Percentiles rank a stretch among this genome's conserved stretches.
phyloP scores from a whole-genome alignment of 2,329 filamentous ascomycete genomes.

The Paecilomyces formosus region DNA sequence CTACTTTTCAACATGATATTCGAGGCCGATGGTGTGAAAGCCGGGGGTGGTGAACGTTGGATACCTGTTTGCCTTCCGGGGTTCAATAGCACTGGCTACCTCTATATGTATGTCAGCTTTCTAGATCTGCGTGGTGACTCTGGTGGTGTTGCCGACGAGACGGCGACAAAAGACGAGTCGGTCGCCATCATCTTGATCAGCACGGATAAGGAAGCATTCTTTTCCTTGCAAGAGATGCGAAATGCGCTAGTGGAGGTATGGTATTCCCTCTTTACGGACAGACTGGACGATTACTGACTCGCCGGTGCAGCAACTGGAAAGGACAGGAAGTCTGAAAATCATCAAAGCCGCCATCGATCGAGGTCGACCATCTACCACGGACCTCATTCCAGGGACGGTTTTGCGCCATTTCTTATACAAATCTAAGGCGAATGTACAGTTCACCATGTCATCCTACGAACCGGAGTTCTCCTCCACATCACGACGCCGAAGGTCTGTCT shows the following conservation, averaged over 20 bases:
- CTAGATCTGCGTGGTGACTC: slow-evolving; percentile 56
- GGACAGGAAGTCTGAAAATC: slow-evolving; percentile 65
- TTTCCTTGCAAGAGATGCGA: slow-evolving; percentile 68
- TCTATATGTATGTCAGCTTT: slow-evolving; percentile 99
- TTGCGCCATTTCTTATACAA: slow-evolving; percentile 95
- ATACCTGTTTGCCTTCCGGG: slow-evolving; percentile 91
- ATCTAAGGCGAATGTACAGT: slow-evolving; percentile 88
- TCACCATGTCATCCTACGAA: slow-evolving; percentile 76
- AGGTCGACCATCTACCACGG: slow-evolving; percentile 63
- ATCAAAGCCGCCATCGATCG: slow-evolving; percentile 64
- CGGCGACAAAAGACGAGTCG: slow-evolving; percentile 52
- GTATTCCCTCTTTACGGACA: slow-evolving; percentile 17
- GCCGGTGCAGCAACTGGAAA: slow-evolving; percentile 56
- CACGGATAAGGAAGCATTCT: slow-evolving; percentile 88
- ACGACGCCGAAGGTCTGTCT: slow-evolving; percentile 53
- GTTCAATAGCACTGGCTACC: slow-evolving; percentile 92
- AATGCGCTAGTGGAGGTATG: slow-evolving; percentile 51
- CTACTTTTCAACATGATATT: slow-evolving; percentile 99
- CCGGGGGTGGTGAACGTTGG: slow-evolving; percentile 94
- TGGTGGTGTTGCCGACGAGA: slow-evolving; percentile 34
- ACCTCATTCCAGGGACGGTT: slow-evolving; percentile 72
- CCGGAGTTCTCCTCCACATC: slow-evolving; percentile 58
- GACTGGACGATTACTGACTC: slow-evolving; percentile 4
- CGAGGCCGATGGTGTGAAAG: slow-evolving; percentile 83
- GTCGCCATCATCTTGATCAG: slow-evolving; percentile 92